phyloP scores from a whole-genome alignment of 1,284 basidiomycete genomes.

The Filobasidium uniguttulatum region DNA sequence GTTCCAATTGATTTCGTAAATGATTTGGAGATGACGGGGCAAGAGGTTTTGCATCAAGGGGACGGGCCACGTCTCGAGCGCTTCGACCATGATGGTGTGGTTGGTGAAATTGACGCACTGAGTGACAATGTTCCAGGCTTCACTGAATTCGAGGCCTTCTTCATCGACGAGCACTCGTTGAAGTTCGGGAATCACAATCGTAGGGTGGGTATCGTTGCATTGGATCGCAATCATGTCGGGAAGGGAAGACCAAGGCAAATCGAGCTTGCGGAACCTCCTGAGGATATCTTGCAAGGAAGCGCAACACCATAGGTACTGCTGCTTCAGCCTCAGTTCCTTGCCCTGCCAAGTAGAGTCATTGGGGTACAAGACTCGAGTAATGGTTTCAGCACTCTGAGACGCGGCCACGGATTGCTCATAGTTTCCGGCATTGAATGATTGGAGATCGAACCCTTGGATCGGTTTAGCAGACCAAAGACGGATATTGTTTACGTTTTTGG shows the following conservation, averaged over 20 bases:
- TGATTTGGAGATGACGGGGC: conserved; percentile 63
- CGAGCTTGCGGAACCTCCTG: conserved; percentile 39
- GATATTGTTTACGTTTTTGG: conserved; percentile 41
- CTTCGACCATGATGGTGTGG: conserved; percentile 42
- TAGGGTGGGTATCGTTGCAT: conserved; percentile 84
- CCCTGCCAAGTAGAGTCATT: conserved; percentile 45
- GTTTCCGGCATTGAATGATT: conserved; percentile 52
- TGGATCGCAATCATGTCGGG: conserved; percentile 79
- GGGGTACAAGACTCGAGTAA: conserved; percentile 69
- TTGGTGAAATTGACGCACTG: conserved; percentile 90
- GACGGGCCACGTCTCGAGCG: conserved; percentile 68
- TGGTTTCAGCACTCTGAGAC: conserved; percentile 74
- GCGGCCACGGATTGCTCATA: conserved; percentile 75
- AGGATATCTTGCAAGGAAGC: conserved; percentile 71
- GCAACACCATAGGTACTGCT: conserved; percentile 75
- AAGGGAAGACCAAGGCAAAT: conserved; percentile 41
- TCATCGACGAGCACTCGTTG: conserved; percentile 73
- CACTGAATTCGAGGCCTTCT: conserved; percentile 67
- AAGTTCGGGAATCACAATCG: conserved; percentile 81
- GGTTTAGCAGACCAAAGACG: conserved; percentile 55
- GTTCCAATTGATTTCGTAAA: conserved; percentile 61
- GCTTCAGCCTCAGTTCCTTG: conserved; percentile 81
- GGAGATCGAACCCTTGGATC: conserved; percentile 75
- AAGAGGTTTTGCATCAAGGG: conserved; percentile 65
- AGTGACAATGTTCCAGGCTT: conserved; percentile 72